Evolutionary conservation across 352 stramenopile genomes (phyloP), one percentile per base, ranked within the genome.

Genomic region (Phytophthora multivora): DNA sequence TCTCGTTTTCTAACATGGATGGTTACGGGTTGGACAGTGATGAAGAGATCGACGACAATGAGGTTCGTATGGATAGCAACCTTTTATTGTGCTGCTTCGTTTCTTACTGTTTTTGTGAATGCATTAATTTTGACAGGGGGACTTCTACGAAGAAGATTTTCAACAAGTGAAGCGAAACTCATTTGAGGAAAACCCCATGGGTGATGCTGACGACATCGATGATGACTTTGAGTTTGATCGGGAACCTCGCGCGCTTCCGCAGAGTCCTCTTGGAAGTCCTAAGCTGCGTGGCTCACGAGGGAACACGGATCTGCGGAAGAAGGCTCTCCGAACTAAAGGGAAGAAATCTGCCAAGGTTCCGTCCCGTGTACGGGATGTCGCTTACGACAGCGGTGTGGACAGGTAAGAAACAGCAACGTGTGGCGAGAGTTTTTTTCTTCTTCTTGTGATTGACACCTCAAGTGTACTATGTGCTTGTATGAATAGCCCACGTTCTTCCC

Each of bases 171-270:
- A 93, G 58, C 72, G 77, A n/a, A 66, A 67, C 15, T 93, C 84
- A 3, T 95, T 94, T 54, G 86, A 94, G 42, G 88, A 95, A 31
- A 89, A 87, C 33, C 63, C 72, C 2, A 65, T 90, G 46, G 86
- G 77, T 30, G 88, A 96, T 66, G 30, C 66, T 12, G 88, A 96
- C 41, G 88, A 96, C 63, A 69, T 71, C 23, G 88, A 96, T 58
- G 88, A 96, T 49, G 88, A 96, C 51, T 95, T 95, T 51, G 88
- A 95, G 48, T 96, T 96, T 63, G 88, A 96, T 66, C 64, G 87
- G 16, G 86, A 95, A 43, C 73, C 74, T 45, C 75, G 73, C 19
- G 59, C 63, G 19, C 62, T 76, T 16, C 53, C 71, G 15, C 69
- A 75, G 57, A 93, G 76, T 33, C 80, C 80, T 45, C 67, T 77